phyloP scores from a whole-genome alignment of 1,284 basidiomycete genomes.

The Trametes versicolor region DNA sequence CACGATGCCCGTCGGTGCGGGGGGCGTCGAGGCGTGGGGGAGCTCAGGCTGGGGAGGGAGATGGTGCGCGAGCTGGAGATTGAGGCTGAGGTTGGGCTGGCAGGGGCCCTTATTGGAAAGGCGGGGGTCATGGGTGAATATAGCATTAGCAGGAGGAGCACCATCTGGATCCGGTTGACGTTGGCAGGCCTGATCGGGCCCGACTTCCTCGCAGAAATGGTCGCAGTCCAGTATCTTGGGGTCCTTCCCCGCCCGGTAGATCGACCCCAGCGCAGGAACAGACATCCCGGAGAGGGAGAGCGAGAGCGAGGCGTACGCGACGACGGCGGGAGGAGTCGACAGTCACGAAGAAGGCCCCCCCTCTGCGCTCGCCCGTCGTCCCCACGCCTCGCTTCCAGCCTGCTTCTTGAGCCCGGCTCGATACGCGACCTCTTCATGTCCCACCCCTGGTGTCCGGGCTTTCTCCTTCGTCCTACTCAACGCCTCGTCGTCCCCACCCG shows the following conservation, averaged over 20 bases:
- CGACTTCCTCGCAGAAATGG: constrained; percentile 30
- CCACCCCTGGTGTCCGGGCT: not conserved
- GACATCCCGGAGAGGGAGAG: not conserved
- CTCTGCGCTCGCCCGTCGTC: constrained; percentile 15
- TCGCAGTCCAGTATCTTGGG: constrained; percentile 23
- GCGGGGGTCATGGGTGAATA: constrained; percentile 34
- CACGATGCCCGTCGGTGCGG: constrained; percentile 3
- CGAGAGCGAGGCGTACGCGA: not conserved
- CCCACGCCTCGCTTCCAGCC: constrained; percentile 31
- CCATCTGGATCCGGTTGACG: constrained; percentile 34
- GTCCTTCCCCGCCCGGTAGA: constrained; percentile 17
- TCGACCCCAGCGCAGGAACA: not conserved
- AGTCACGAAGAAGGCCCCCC: constrained; percentile 12
- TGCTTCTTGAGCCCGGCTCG: constrained; percentile 28
- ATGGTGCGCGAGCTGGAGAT: constrained; percentile 10
- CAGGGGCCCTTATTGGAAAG: constrained; percentile 22
- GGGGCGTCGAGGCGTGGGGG: constrained; percentile 11
- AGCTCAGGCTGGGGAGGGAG: constrained; percentile 9
- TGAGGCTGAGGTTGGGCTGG: constrained; percentile 22
- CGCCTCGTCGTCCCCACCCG: not conserved
- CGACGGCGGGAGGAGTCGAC: constrained; percentile 20
- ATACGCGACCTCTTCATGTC: constrained; percentile 20
- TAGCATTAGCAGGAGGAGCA: constrained; percentile 18
- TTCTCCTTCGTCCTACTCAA: constrained; percentile 4
- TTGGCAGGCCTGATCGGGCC: constrained; percentile 34